Percentiles rank a stretch among this genome's conserved stretches.
These are phyloP conservation scores for Kwoniella shandongensis DNA, from an alignment of 768 basidiomycete genomes.

Conservation along the genomic window DNA sequence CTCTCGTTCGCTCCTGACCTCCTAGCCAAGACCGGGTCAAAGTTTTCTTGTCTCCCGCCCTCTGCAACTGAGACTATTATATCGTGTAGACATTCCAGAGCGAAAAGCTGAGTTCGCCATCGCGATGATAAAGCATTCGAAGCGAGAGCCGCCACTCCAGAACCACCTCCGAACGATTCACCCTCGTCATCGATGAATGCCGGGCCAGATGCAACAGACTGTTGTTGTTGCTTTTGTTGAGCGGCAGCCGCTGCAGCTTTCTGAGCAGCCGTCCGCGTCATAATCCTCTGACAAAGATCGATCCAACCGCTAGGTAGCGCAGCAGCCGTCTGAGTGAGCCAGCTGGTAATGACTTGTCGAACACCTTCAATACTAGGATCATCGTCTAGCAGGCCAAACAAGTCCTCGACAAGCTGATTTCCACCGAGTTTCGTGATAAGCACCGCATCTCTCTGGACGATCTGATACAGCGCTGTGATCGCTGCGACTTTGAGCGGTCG, in stretches of 20 bases:
- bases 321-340: conserved; percentile 91
- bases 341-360: conserved; percentile 84
- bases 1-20: conserved; percentile 51
- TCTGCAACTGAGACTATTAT: conserved; percentile 74
- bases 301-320: conserved; percentile 97
- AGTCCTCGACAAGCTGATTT: conserved; percentile 86
- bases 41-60: conserved; percentile 76
- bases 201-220: conserved; percentile 20
- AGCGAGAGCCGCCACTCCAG: conserved; percentile 19
- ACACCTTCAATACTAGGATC: conserved; percentile 93
- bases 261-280: conserved; percentile 90
- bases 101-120: conserved; percentile 96
- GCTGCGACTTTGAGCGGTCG: conserved; percentile 88
- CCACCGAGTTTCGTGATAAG: conserved; percentile 91
- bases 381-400: conserved; percentile 93
- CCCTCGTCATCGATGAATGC: conserved; percentile 82
- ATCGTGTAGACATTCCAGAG: conserved; percentile 83
- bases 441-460: conserved; percentile 91
- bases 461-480: conserved; percentile 93
- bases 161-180: conserved; percentile 63
- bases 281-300: conserved; percentile 93
- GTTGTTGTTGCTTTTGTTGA: conserved; percentile 8
- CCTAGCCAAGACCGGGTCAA: conserved; percentile 70
- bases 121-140: conserved; percentile 59
- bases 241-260: conserved; percentile 56